Base-by-base conservation (phyloP, 2,329 filamentous ascomycete species). In the Fusarium haematococcum region DNA sequence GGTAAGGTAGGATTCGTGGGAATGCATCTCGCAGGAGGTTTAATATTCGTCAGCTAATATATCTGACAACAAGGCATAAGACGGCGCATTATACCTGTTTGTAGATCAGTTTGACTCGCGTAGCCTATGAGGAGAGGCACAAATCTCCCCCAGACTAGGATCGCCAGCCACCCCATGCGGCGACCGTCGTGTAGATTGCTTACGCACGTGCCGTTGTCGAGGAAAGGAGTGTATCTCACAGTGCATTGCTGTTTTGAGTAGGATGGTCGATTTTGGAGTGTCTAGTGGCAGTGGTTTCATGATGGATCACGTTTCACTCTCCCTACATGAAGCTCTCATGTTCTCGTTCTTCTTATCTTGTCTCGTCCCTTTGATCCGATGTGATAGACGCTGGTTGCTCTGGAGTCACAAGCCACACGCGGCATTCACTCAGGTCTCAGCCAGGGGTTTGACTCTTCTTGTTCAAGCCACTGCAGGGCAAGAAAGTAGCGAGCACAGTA, bases 61-160 rank as follows among this genome's bases (percentile, higher is more conserved):
- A 58, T 32, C 48, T 63, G 60, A 50, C 58, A 58, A 7, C 6
- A 5, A 27, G 20, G 13, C 11, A 62, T 62, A 50, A 37, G 23
- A 45, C 37, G 11, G 13, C 16, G 7, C 58, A 13, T 16, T 63
- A 63, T 56, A 54, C 56, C 41, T 20, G 56, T 57, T 69, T 71
- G 39, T 25, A 61, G 58, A 61, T 61, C 60, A 57, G 3, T 61
- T 45, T 52, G 48, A 56, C 48, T 69, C 50, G 69, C 62, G 33
- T 27, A 69, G 57, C 48, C 67, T 58, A 58, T 58, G 33, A 58
- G 54, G 10, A 10, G 20, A 25, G 9, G 8, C 20, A 23, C 10
- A 39, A 74, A 73, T 71, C 58, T 71, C 71, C 71, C 71, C 71
- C 71, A 59, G 71, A 65, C 71, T 68, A 74, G 68, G 63, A 74